These are phyloP conservation scores for Colletotrichum neosansevieriae DNA, from an alignment of 2,329 filamentous ascomycete species.

Conservation along the genomic window DNA sequence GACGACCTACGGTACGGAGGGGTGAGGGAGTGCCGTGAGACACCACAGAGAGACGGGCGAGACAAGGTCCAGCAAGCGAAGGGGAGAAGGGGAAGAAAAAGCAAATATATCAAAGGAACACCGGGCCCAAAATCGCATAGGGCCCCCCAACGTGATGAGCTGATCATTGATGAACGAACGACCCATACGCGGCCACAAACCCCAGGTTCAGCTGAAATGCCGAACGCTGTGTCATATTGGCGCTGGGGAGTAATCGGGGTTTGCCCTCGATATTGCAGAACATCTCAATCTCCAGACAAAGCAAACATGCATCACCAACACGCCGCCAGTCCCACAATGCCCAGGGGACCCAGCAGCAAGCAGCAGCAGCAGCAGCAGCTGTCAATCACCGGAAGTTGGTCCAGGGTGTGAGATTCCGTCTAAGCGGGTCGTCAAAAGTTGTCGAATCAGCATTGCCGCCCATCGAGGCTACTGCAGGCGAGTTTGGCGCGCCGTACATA, in stretches of 20 bases:
- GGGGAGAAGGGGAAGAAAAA: conserved; percentile 15
- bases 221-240: neutral
- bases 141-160: conserved; percentile 16
- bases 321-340: neutral
- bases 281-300: neutral
- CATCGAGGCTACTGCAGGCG: conserved; percentile 15
- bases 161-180: too few relatives aligned
- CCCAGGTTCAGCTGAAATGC: conserved; percentile 12
- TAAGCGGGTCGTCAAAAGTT: neutral
- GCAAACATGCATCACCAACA: conserved; percentile 12
- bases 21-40: too few relatives aligned
- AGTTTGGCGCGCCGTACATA: neutral
- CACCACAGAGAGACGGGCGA: neutral
- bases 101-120: conserved; percentile 21
- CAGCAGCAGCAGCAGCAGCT: neutral
- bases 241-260: neutral
- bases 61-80: neutral
- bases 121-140: conserved; percentile 23
- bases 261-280: too few relatives aligned
- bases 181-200: conserved; percentile 22
- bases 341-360: neutral
- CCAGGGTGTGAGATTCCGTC: neutral
- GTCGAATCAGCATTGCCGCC: neutral
- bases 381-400: conserved; percentile 3
- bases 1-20: too few relatives aligned